phyloP scores from a whole-genome alignment of 2,329 filamentous ascomycete species.

The Uncinocarpus reesii region DNA sequence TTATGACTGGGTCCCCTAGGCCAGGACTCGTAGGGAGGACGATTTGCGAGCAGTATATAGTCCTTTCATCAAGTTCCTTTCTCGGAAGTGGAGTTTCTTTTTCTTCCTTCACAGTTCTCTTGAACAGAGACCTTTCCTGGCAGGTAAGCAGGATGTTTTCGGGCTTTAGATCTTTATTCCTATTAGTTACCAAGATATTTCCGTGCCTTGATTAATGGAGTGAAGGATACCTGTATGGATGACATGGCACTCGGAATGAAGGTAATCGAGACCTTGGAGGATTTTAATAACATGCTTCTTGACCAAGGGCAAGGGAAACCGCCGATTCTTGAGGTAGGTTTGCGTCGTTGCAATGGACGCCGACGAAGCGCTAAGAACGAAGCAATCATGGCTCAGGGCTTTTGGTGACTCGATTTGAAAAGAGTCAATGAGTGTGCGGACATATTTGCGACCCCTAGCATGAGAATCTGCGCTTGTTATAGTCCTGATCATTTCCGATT shows the following conservation, averaged over 20 bases:
- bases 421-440: conserved; percentile 27
- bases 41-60: conserved; percentile 27
- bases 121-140: conserved; percentile 20
- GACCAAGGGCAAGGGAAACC: conserved; percentile 25
- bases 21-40: conserved; percentile 21
- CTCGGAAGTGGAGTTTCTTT: conserved; percentile 23
- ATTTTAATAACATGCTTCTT: conserved; percentile 30
- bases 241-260: conserved; percentile 34
- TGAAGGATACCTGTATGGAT: conserved; percentile 32
- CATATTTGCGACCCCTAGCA: conserved; percentile 22
- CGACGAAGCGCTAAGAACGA: conserved; percentile 30
- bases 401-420: no score
- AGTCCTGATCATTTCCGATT: conserved; percentile 23
- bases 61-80: conserved; percentile 23
- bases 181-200: conserved; percentile 8
- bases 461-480: background rate
- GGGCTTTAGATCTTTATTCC: conserved; percentile 31
- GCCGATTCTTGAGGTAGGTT: conserved; percentile 19
- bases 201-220: background rate
- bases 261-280: conserved; percentile 34
- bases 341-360: conserved; percentile 28
- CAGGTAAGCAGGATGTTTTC: conserved; percentile 34
- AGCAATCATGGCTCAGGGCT: conserved; percentile 31
- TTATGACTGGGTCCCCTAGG: conserved; percentile 20
- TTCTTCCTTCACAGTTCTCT: conserved; percentile 21